A percentile compares a stretch with the other conserved stretches of the same genome.
Evolutionary conservation across 164 flowering plant genomes (phyloP).

Genomic region (Cinnamomum chago): DNA sequence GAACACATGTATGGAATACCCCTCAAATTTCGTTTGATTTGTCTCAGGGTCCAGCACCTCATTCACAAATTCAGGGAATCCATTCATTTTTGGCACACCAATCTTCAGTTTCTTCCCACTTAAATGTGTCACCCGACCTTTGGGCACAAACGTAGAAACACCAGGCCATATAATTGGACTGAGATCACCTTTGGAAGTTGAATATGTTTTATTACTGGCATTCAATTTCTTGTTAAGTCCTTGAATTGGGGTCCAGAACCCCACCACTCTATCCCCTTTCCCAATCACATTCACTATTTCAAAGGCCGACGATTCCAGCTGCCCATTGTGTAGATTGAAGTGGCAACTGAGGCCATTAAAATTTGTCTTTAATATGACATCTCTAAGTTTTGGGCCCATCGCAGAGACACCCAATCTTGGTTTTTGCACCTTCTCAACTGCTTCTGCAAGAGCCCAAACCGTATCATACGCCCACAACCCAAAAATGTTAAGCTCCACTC

Average conservation of each 20-base stretch:
- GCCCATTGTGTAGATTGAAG: constrained; percentile 16
- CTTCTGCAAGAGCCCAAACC: constrained; percentile 12
- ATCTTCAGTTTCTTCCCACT: constrained; percentile 8
- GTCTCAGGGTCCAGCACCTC: background rate
- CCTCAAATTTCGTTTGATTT: background rate
- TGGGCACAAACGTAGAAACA: constrained; percentile 6
- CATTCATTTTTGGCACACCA: background rate
- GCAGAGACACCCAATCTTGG: background rate
- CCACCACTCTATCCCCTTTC: constrained; percentile 17
- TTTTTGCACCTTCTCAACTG: constrained; percentile 5
- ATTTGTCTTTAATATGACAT: constrained; percentile 10
- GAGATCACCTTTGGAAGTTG: constrained; percentile 4
- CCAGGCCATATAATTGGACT: constrained; percentile 12
- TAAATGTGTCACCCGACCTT: constrained; percentile 8
- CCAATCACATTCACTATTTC: constrained; percentile 29
- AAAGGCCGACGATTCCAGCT: constrained; percentile 17
- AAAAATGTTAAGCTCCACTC: background rate
- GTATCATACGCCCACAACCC: constrained; percentile 27
- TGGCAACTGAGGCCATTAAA: constrained; percentile 30
- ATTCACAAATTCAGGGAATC: constrained; percentile 4
- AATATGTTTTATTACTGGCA: background rate
- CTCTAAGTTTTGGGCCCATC: constrained; percentile 17
- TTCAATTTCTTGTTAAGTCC: constrained; percentile 12
- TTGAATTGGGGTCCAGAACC: constrained; percentile 26
- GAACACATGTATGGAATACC: constrained; percentile 17